Evolutionary conservation across 306 rosid genomes (phyloP).

Genomic region (Prunus armeniaca): DNA sequence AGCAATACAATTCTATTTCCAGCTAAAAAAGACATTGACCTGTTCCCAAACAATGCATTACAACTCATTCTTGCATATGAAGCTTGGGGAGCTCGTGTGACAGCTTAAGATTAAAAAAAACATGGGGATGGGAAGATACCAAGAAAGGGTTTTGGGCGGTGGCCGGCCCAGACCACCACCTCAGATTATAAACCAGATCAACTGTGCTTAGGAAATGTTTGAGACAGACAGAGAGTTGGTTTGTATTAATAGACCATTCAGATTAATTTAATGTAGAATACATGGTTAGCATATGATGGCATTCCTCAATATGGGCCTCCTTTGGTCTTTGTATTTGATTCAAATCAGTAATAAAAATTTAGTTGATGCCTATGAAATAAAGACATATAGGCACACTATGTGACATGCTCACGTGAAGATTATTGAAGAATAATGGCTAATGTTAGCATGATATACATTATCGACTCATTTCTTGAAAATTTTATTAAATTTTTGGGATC

Average conservation of each 20-base stretch:
- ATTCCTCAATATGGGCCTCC: not conserved
- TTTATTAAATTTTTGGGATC: no score
- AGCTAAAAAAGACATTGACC: constrained; percentile 33
- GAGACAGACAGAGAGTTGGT: not conserved
- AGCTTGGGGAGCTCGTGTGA: constrained; percentile 21
- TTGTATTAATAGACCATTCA: not conserved
- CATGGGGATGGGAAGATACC: constrained; percentile 16
- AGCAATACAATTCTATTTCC: constrained; percentile 8
- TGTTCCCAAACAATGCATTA: constrained; percentile 23
- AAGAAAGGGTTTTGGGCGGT: constrained; percentile 19
- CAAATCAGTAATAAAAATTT: no score
- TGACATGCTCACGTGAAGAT: not conserved
- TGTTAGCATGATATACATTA: no score
- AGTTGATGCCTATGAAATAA: no score
- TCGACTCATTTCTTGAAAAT: no score
- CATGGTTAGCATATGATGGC: not conserved
- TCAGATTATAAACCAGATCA: not conserved
- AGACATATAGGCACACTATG: not conserved
- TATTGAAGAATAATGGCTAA: not conserved
- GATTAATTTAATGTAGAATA: not conserved
- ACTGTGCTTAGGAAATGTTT: not conserved
- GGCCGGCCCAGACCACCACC: not conserved
- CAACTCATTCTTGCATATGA: constrained; percentile 43
- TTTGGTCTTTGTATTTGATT: no score
- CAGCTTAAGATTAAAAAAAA: not conserved